A percentile compares a stretch with the other conserved stretches of the same genome.
phyloP scores from a whole-genome alignment of 257 asterid genomes.

The Cruciata laevipes region DNA sequence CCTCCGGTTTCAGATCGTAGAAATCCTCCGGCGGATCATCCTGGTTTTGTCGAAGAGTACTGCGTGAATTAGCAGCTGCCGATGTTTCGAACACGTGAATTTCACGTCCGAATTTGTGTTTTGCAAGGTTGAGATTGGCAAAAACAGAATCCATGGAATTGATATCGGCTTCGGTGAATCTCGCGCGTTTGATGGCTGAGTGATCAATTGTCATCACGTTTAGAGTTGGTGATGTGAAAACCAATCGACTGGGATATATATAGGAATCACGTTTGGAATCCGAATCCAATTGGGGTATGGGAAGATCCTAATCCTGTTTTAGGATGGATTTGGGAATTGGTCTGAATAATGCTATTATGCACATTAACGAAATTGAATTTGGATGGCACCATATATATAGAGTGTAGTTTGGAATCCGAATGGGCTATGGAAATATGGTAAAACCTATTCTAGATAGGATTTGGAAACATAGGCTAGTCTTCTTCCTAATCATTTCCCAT shows the following conservation, averaged over 20 bases:
- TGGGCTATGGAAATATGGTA: too few species aligned
- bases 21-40: slow-evolving; percentile 70
- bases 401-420: too few species aligned
- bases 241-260: too few species aligned
- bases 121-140: slow-evolving; percentile 63
- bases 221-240: not conserved
- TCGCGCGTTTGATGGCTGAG: slow-evolving; percentile 50
- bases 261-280: not conserved
- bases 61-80: slow-evolving; percentile 31
- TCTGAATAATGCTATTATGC: too few species aligned
- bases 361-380: too few species aligned
- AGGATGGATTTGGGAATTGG: too few species aligned
- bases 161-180: slow-evolving; percentile 34
- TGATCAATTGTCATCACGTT: slow-evolving; percentile 45
- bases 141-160: slow-evolving; percentile 63
- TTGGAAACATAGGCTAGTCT: too few species aligned
- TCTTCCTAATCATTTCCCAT: too few species aligned
- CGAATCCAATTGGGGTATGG: too few species aligned
- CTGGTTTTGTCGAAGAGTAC: slow-evolving; percentile 31
- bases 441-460: too few species aligned
- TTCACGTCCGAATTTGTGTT: slow-evolving; percentile 72
- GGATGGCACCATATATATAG: too few species aligned
- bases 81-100: slow-evolving; percentile 69
- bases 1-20: slow-evolving; percentile 88
- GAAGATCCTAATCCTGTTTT: too few species aligned